Percentiles rank a stretch among this genome's conserved stretches.
phyloP scores from a whole-genome alignment of 768 basidiomycete genomes.

The Leccinum fibrillosum region DNA sequence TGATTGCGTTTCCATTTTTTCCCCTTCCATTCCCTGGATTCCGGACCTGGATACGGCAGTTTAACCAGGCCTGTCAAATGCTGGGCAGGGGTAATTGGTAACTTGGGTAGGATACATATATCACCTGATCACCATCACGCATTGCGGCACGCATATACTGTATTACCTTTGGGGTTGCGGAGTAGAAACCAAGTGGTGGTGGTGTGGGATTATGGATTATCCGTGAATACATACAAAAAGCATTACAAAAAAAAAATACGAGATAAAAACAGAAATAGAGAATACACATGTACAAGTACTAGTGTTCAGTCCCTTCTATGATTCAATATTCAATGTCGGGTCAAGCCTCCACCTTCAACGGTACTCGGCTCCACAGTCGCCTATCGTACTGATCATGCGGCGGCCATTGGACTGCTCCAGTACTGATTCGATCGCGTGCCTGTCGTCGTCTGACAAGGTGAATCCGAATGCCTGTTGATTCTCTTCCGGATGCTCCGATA shows the following conservation, averaged over 20 bases:
- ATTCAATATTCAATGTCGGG: background rate
- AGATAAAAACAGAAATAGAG: background rate
- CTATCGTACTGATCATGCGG: constrained; percentile 62
- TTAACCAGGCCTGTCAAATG: no score
- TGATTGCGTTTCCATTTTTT: background rate
- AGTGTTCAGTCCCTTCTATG: background rate
- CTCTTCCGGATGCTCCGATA: constrained; percentile 70
- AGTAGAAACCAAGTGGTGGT: background rate
- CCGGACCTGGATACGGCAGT: background rate
- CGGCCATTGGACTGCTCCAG: constrained; percentile 59
- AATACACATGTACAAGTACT: background rate
- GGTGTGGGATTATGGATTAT: background rate
- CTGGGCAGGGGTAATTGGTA: background rate
- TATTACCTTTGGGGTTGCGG: background rate
- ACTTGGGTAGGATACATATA: background rate
- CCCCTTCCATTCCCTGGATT: background rate
- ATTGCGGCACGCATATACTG: background rate
- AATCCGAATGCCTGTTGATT: constrained; percentile 64
- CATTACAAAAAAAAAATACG: background rate
- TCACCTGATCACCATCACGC: background rate
- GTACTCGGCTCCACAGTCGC: constrained; percentile 86
- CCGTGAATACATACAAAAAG: background rate
- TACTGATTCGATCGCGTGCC: constrained; percentile 59
- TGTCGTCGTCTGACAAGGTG: constrained; percentile 53
- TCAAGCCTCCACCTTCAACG: constrained; percentile 31